Evolutionary conservation across 2,329 filamentous ascomycete genomes (phyloP), one percentile per base, ranked within the genome.

Genomic region (Aspergillus ochraceoroseus): DNA sequence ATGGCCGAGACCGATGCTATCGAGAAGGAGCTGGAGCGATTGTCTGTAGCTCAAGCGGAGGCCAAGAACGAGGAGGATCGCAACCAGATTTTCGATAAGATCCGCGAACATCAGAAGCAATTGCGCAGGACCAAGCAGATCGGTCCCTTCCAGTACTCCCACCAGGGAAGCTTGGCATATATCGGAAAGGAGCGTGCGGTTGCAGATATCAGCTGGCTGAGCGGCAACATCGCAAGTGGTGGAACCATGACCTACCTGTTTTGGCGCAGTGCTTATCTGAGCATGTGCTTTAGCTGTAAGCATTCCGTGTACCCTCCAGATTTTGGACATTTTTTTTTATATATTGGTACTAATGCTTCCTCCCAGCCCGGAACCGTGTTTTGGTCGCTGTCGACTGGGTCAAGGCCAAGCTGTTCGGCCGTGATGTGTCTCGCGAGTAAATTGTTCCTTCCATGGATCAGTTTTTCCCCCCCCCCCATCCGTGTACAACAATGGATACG

Each of bases 211-310:
- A 86, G 82, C 64, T 98, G 92, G 90, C 82, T 94, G 72, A 94
- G 92, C 59, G 92, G 92, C 53, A 98, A 96, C 73, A 78, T 98
- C 57, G 90, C 92, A 47, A 87, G 83, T 31, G 92, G 90, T 63
- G 92, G 92, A 63, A 87, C 84, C 58, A 74, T 96, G 70, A 98
- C 92, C 41, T 98, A 94, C 72, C 79, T 95, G 54, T 98, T 98
- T 80, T 98, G 92, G 92, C 80, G 89, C 65, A 94, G 86, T 63
- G 92, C 90, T 40, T 98, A 98, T 69, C 74, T 98, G 66, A 95
- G 87, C 76, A 98, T 98, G 92, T 95, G 90, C 80, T 98, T 98
- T 70, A 96, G 89, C 81, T 89, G 87, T 92, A 78, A 82, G 87
- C 85, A 54, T 26, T 13, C 35, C 23, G 13, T 19, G 26, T 32